A percentile compares a stretch with the other conserved stretches of the same genome.
phyloP scores from a whole-genome alignment of 2,329 filamentous ascomycete species.

The Aschersonia sp. region DNA sequence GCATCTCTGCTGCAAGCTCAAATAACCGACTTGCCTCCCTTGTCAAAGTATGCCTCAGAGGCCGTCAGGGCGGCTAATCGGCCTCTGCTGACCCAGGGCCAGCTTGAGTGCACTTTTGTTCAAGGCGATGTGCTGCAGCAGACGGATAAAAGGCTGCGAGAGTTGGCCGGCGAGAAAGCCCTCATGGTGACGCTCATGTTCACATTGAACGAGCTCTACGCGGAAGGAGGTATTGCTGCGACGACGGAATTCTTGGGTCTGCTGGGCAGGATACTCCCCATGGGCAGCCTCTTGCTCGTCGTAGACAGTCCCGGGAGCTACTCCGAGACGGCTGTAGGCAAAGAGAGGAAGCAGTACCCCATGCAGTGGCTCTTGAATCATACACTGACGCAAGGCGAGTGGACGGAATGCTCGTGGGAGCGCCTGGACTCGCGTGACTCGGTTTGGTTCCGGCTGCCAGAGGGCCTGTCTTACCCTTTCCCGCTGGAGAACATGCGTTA shows the following conservation, averaged over 20 bases:
- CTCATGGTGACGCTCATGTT: slow-evolving; percentile 73
- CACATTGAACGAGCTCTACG: slow-evolving; percentile 91
- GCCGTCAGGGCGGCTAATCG: slow-evolving; percentile 27
- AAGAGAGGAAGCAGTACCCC: slow-evolving; percentile 55
- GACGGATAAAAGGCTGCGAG: slow-evolving; percentile 15
- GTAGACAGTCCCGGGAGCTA: slow-evolving; percentile 92
- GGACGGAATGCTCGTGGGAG: slow-evolving; percentile 45
- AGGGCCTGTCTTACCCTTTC: slow-evolving; percentile 62
- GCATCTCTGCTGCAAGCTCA: slow-evolving; percentile 40
- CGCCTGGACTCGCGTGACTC: slow-evolving; percentile 65
- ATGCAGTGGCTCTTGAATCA: slow-evolving; percentile 91
- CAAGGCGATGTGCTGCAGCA: slow-evolving; percentile 36
- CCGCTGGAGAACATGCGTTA: slow-evolving; percentile 89
- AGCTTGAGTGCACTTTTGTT: slow-evolving; percentile 26
- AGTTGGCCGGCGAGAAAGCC: slow-evolving; percentile 18
- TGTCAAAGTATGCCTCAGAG: slow-evolving; percentile 39
- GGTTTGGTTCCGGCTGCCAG: slow-evolving; percentile 67
- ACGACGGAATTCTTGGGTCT: slow-evolving; percentile 65
- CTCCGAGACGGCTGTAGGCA: slow-evolving; percentile 62
- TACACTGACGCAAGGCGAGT: slow-evolving; percentile 42
- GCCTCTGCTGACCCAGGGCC: slow-evolving; percentile 24
- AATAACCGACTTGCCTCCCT: slow-evolving; percentile 34
- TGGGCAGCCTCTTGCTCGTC: slow-evolving; percentile 61
- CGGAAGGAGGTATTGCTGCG: slow-evolving; percentile 52
- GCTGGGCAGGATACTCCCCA: slow-evolving; percentile 42